Evolutionary conservation across 495 filamentous ascomycete genomes (phyloP).

Genomic region (Aspergillus biplanus): DNA sequence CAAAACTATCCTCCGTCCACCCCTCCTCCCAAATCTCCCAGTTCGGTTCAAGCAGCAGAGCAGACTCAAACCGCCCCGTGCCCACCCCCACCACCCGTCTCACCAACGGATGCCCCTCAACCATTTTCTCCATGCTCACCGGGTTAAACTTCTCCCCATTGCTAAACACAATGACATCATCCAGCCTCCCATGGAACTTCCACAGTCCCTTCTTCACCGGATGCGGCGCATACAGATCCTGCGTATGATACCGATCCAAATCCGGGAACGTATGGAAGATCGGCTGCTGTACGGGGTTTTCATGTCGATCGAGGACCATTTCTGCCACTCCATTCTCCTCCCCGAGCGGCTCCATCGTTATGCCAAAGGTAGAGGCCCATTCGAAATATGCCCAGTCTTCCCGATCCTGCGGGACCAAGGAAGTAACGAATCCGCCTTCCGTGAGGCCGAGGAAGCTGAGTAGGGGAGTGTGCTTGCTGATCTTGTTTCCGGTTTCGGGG

Average conservation of each 20-base stretch:
- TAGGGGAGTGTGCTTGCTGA: too few relatives aligned
- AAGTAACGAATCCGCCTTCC: too few relatives aligned
- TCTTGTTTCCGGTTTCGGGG: too few relatives aligned
- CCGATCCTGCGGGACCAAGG: too few relatives aligned
- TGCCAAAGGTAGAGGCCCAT: too few relatives aligned
- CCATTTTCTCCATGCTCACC: constrained; percentile 49
- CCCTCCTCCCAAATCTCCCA: neutral
- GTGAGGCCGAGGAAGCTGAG: too few relatives aligned
- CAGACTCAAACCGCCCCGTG: constrained; percentile 28
- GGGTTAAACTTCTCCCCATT: constrained; percentile 67
- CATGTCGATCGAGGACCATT: too few relatives aligned
- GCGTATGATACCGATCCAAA: constrained; percentile 17
- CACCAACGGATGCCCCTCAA: constrained; percentile 50
- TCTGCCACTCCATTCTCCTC: too few relatives aligned
- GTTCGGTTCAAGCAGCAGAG: constrained; percentile 28
- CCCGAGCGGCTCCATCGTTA: too few relatives aligned
- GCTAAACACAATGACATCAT: constrained; percentile 62
- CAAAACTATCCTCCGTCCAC: constrained; percentile 12
- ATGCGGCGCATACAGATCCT: constrained; percentile 22
- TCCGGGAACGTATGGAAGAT: constrained; percentile 23
- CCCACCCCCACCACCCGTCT: constrained; percentile 57
- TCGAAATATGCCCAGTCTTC: too few relatives aligned
- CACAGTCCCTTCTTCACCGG: constrained; percentile 11
- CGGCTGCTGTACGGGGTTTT: too few relatives aligned
- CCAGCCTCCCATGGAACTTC: constrained; percentile 34